These are phyloP conservation scores for Arctostaphylos glauca DNA, from an alignment of 148 eudicot genomes.

Conservation along the genomic window DNA sequence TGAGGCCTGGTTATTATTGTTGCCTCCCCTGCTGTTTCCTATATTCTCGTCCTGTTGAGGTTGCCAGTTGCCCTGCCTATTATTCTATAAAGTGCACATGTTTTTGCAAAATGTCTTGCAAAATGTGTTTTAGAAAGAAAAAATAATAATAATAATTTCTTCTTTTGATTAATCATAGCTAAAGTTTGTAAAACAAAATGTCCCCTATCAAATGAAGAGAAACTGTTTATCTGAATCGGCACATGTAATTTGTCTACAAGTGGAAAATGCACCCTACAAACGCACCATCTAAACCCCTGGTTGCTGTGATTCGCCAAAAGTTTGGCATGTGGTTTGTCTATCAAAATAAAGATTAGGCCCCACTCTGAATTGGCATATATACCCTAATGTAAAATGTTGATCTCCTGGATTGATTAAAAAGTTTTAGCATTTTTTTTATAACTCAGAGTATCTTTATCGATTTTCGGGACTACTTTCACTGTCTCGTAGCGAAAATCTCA, in stretches of 20 bases:
- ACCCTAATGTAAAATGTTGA: neutral
- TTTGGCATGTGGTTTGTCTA: neutral
- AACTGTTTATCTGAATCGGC: neutral
- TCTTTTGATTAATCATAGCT: neutral
- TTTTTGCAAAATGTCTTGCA: too few relatives aligned
- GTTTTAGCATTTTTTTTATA: neutral
- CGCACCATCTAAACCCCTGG: neutral
- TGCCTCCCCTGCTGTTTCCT: too few relatives aligned
- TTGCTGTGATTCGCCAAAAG: neutral
- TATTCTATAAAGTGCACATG: too few relatives aligned
- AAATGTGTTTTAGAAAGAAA: too few relatives aligned
- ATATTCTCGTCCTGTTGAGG: too few relatives aligned
- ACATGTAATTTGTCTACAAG: conserved; percentile 8
- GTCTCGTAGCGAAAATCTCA: too few relatives aligned
- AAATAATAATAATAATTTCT: neutral
- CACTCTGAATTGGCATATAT: neutral
- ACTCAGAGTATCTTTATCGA: too few relatives aligned
- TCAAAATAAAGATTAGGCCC: neutral
- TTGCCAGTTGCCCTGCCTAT: too few relatives aligned
- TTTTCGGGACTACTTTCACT: neutral
- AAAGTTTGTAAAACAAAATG: neutral
- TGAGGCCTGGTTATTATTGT: too few relatives aligned
- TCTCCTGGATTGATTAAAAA: neutral
- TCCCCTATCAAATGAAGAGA: neutral
- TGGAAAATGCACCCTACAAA: neutral